Evolutionary conservation across 305 asterid species (phyloP), one percentile per base, ranked within the genome.

Genomic region (Fraxinus angustifolia): DNA sequence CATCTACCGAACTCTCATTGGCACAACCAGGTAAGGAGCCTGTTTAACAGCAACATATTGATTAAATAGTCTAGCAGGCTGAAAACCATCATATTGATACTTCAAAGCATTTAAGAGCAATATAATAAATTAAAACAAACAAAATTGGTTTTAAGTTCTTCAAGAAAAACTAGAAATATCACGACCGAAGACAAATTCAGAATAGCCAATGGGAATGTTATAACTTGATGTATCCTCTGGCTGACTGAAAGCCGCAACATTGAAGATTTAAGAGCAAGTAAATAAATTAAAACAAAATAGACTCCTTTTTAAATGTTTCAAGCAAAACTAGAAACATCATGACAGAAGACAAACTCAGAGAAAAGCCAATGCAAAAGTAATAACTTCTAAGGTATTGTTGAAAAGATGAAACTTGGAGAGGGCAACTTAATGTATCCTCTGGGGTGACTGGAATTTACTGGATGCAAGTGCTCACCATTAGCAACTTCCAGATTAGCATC

Each of bases 391-490:
- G 45, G 76, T 14, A 31, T 14, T 31, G 26, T 71, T 71, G 45
- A 33, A 71, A 8, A 71, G 36, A 31, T 17, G 38, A 31, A 71
- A 71, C 42, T 71, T 5, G 26, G 23, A 31, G 12, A 71, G 45
- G 42, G 26, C 45, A 71, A 33, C 45, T 71, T 16, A 28, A 31
- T 31, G 42, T 71, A 16, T 71, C 75, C 14, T 70, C 45, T 33
- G 45, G 42, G 42, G 23, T 34, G 45, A 40, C 75, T 31, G 23
- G 14, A 31, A 31, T 71, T 71, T 71, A 71, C 45, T 31, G 26
- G 45, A 62, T 82, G 71, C 56, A 42, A 76, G 81, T 33, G 84
- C 90, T 87, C 85, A 94, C 91, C 86, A 38, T 85, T 90, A 42
- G 87, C 76, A 82, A 80, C 75, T 82, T 87, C 82, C 72, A 76